phyloP scores from a whole-genome alignment of 2,329 filamentous ascomycete genomes.

The Penicillium corylophilum region DNA sequence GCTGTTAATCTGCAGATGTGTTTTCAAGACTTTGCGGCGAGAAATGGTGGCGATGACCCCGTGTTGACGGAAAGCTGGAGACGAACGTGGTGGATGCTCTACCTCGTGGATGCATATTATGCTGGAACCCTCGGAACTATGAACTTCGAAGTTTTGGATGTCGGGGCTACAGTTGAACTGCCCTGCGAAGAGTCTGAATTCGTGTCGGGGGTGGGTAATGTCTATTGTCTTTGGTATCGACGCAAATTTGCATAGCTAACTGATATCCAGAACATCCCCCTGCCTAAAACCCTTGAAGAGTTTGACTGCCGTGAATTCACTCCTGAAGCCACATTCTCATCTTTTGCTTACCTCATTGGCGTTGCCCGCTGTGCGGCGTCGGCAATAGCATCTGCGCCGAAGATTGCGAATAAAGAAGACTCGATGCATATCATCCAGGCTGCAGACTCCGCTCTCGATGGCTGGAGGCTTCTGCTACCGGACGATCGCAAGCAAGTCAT shows the following conservation, averaged over 20 bases:
- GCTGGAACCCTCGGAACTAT: slow-evolving; percentile 55
- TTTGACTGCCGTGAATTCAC: slow-evolving; percentile 36
- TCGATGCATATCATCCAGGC: slow-evolving; percentile 33
- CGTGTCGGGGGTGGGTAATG: slow-evolving; percentile 27
- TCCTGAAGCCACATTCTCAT: slow-evolving; percentile 28
- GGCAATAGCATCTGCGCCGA: slow-evolving; percentile 28
- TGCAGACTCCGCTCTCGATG: slow-evolving; percentile 40
- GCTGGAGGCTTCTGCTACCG: slow-evolving; percentile 42
- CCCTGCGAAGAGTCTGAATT: slow-evolving; percentile 37
- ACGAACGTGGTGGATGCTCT: slow-evolving; percentile 46
- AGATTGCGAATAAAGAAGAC: slow-evolving; percentile 18
- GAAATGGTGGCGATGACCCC: slow-evolving; percentile 55
- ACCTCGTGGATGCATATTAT: slow-evolving; percentile 73
- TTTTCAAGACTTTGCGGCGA: slow-evolving; percentile 28
- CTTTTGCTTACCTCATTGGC: slow-evolving; percentile 36
- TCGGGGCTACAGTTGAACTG: slow-evolving; percentile 28
- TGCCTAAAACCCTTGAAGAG: slow-evolving; percentile 30
- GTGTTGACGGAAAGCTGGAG: slow-evolving; percentile 48
- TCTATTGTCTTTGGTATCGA: too few species aligned
- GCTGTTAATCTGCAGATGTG: slow-evolving; percentile 27
- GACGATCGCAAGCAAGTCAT: slow-evolving; percentile 34
- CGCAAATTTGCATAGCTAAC: background rate
- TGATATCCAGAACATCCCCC: slow-evolving; percentile 11
- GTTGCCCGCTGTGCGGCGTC: slow-evolving; percentile 24
- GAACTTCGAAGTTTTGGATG: slow-evolving; percentile 21